Evolutionary conservation across 2,329 filamentous ascomycete species (phyloP).

Genomic region (Xylariaceae sp.): DNA sequence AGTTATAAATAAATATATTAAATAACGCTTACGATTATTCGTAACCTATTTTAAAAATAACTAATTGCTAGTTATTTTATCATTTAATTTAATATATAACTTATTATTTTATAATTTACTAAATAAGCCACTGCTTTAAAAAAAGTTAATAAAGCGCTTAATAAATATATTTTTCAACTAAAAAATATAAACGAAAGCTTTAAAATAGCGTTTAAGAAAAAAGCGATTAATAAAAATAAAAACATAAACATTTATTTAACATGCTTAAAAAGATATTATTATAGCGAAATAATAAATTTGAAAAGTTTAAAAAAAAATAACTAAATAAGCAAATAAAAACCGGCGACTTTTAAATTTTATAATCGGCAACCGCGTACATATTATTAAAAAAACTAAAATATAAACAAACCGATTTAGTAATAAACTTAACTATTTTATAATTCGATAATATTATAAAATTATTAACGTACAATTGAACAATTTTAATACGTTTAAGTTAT

Average conservation of each 20-base stretch:
- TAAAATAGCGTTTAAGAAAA: not conserved
- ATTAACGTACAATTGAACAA: no score
- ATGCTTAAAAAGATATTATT: not conserved
- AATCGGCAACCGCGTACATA: no score
- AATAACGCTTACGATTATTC: not conserved
- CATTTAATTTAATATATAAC: not conserved
- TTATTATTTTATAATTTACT: constrained; percentile 1
- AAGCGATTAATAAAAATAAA: not conserved
- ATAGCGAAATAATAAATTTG: not conserved
- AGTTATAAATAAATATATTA: constrained; percentile 1
- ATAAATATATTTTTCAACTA: constrained; percentile 4
- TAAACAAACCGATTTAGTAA: no score
- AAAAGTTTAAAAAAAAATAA: no score
- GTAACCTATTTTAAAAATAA: constrained; percentile 10
- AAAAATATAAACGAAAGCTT: not conserved
- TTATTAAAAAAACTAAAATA: no score
- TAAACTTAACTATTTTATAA: no score
- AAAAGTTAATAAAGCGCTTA: not conserved
- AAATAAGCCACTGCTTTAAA: no score
- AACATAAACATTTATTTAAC: not conserved
- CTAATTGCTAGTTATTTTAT: not conserved
- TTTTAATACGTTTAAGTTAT: no score
- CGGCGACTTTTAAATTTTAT: no score
- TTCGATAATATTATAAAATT: no score
- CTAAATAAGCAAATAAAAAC: no score